These are phyloP conservation scores for Ophiostoma piceae DNA, from an alignment of 2,329 filamentous ascomycete species.

Conservation along the genomic window DNA sequence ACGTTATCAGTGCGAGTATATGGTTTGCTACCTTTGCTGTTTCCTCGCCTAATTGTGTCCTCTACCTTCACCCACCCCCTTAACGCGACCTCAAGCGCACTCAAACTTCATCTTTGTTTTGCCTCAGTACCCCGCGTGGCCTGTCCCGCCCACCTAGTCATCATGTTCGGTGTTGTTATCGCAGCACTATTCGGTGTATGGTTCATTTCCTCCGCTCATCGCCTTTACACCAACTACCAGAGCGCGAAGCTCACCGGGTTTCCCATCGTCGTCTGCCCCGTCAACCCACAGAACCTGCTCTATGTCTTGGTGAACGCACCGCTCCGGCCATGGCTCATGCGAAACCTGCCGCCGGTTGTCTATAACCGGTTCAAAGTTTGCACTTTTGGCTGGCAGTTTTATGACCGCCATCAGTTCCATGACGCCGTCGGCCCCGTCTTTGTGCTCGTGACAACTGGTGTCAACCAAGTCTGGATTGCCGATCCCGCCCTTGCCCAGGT, in stretches of 20 bases:
- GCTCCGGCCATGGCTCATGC: slow-evolving; percentile 18
- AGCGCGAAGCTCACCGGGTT: slow-evolving; percentile 18
- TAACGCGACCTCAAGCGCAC: background rate
- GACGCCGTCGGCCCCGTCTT: slow-evolving; percentile 32
- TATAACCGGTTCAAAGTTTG: slow-evolving; percentile 19
- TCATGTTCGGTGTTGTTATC: background rate
- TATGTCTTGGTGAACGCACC: slow-evolving; percentile 20
- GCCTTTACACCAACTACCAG: slow-evolving; percentile 22
- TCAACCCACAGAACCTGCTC: slow-evolving; percentile 21
- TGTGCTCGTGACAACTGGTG: slow-evolving; percentile 32
- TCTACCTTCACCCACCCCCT: background rate
- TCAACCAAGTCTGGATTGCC: slow-evolving; percentile 28
- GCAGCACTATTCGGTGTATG: background rate
- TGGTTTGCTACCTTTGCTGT: background rate
- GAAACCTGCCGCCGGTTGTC: slow-evolving; percentile 16
- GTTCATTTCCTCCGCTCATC: slow-evolving; percentile 16
- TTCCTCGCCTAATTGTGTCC: background rate
- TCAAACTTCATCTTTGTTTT: background rate
- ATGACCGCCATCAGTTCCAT: slow-evolving; percentile 29
- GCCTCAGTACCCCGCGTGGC: background rate
- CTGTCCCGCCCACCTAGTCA: too few species aligned
- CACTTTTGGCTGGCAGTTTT: slow-evolving; percentile 36
- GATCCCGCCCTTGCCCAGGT: slow-evolving; percentile 33
- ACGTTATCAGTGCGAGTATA: background rate
- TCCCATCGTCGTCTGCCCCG: slow-evolving; percentile 17